A percentile compares a stretch with the other conserved stretches of the same genome.
phyloP scores from a whole-genome alignment of 345 rosid genomes.

The Salix arbutifolia region DNA sequence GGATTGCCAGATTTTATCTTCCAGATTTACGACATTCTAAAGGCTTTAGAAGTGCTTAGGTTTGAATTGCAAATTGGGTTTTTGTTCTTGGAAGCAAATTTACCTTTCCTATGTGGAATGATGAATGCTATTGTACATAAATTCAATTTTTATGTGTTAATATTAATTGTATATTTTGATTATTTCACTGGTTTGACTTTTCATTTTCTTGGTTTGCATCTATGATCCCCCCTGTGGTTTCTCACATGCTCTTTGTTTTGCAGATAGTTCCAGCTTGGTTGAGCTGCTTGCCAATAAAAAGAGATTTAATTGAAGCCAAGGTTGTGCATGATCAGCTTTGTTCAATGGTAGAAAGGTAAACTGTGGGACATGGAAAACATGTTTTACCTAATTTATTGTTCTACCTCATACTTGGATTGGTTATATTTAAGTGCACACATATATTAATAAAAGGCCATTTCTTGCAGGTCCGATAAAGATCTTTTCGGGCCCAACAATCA shows the following conservation, averaged over 20 bases:
- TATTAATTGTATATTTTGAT: too few relatives aligned
- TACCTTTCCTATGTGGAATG: too few relatives aligned
- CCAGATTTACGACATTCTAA: too few relatives aligned
- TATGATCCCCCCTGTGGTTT: too few relatives aligned
- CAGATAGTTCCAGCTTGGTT: conserved; percentile 97
- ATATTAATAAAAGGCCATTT: too few relatives aligned
- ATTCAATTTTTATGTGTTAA: too few relatives aligned
- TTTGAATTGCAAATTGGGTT: too few relatives aligned
- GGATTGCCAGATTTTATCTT: too few relatives aligned
- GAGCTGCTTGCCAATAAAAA: conserved; percentile 87
- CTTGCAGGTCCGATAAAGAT: conserved; percentile 76
- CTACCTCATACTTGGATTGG: not conserved
- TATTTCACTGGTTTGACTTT: not conserved
- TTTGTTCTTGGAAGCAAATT: too few relatives aligned
- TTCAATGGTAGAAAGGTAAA: conserved; percentile 89
- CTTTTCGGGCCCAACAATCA: conserved; percentile 85
- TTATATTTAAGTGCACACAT: not conserved
- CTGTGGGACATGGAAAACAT: not conserved
- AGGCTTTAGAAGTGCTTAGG: too few relatives aligned
- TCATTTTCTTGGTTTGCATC: not conserved
- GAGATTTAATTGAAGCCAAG: conserved; percentile 94
- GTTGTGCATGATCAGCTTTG: conserved; percentile 95
- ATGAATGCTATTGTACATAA: too few relatives aligned
- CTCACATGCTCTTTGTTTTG: conserved; percentile 2
- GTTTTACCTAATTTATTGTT: not conserved